A percentile compares a stretch with the other conserved stretches of the same genome.
phyloP scores from a whole-genome alignment of 306 rosid genomes.

The Cyclanthera cordifolia region DNA sequence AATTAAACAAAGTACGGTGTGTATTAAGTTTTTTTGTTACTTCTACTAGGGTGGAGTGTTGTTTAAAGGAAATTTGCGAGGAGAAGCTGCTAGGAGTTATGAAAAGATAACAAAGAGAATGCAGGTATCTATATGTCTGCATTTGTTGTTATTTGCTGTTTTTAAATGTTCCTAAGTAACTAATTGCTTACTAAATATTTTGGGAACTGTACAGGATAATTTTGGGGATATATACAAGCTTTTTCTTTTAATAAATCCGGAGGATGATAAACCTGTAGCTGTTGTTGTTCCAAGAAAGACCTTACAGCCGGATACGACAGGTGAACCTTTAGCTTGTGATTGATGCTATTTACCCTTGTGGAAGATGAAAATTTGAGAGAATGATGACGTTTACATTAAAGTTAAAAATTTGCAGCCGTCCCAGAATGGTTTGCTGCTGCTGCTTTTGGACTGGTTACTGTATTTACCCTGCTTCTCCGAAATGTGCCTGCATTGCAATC shows the following conservation, averaged over 20 bases:
- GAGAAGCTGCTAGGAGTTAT: slow-evolving; percentile 70
- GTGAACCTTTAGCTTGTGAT: slow-evolving; percentile 25
- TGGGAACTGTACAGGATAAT: slow-evolving; percentile 40
- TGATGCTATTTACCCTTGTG: slow-evolving; percentile 1
- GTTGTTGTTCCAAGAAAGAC: slow-evolving; percentile 82
- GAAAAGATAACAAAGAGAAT: slow-evolving; percentile 76
- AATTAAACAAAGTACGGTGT: not conserved
- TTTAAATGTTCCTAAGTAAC: not conserved
- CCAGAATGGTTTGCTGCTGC: slow-evolving; percentile 97
- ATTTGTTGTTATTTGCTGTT: not conserved
- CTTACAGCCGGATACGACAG: slow-evolving; percentile 86
- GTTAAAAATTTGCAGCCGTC: slow-evolving; percentile 48
- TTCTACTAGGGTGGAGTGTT: slow-evolving; percentile 71
- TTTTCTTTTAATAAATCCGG: slow-evolving; percentile 84
- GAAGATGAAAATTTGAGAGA: not conserved
- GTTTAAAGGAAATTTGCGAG: slow-evolving; percentile 95
- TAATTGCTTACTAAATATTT: not conserved
- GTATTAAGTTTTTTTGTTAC: not conserved
- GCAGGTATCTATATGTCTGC: slow-evolving; percentile 31
- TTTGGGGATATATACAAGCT: slow-evolving; percentile 77
- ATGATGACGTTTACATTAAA: not conserved
- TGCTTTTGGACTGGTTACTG: slow-evolving; percentile 83
- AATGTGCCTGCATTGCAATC: slow-evolving; percentile 90
- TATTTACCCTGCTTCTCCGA: slow-evolving; percentile 73
- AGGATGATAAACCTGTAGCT: slow-evolving; percentile 94